Evolutionary conservation across 257 asterid species (phyloP).

Genomic region (Jacaranda copaia): DNA sequence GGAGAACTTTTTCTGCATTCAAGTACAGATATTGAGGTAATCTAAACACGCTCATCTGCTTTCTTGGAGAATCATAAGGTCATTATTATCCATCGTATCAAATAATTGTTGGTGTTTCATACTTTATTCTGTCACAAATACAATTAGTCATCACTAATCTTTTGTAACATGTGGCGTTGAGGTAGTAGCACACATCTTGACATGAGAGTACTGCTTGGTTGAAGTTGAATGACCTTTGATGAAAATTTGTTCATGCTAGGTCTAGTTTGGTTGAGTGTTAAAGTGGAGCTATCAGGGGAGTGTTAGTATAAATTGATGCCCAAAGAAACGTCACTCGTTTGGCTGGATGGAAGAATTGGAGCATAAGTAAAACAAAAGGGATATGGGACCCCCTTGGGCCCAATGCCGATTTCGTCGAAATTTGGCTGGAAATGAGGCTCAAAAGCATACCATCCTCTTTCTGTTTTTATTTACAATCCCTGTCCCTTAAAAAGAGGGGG

Average conservation of each 20-base stretch:
- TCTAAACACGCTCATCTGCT: slow-evolving; percentile 31
- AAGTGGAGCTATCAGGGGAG: neutral
- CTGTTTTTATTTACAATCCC: neutral
- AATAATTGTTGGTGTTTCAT: neutral
- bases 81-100: neutral
- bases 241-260: neutral
- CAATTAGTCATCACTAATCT: neutral
- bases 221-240: too few relatives aligned
- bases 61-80: slow-evolving; percentile 2
- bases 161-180: neutral
- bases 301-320: neutral
- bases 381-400: neutral
- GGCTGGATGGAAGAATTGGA: neutral
- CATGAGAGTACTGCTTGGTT: neutral
- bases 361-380: neutral
- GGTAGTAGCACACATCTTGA: neutral
- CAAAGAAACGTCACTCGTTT: slow-evolving; percentile 7
- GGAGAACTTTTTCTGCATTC: slow-evolving; percentile 74
- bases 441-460: neutral
- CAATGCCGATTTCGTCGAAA: neutral
- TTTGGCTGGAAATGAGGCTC: slow-evolving; percentile 6
- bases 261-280: neutral
- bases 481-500: neutral
- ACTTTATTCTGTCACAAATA: slow-evolving; percentile 22
- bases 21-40: slow-evolving; percentile 93